These are phyloP conservation scores for Tripterygium wilfordii DNA, from an alignment of 177 flowering plant species.

Conservation along the genomic window DNA sequence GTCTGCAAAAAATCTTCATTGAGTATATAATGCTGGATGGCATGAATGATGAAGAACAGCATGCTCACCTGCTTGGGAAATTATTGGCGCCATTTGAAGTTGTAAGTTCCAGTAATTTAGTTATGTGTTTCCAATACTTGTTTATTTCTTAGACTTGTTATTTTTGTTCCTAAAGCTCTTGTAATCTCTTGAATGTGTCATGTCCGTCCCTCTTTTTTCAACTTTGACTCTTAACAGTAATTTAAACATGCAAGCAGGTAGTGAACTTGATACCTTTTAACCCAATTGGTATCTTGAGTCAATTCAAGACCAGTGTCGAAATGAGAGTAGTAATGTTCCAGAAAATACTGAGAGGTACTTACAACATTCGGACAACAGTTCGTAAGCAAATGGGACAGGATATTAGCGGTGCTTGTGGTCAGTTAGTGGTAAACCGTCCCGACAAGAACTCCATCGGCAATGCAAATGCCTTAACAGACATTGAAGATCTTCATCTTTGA, in stretches of 20 bases:
- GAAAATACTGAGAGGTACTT: slow-evolving; percentile 62
- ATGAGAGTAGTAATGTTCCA: slow-evolving; percentile 55
- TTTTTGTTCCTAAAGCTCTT: too few species aligned
- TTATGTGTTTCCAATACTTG: not conserved
- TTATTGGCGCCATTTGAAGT: slow-evolving; percentile 76
- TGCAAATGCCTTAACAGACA: slow-evolving; percentile 46
- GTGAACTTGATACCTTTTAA: slow-evolving; percentile 94
- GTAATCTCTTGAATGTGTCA: too few species aligned
- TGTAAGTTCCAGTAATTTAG: slow-evolving; percentile 54
- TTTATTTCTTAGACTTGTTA: too few species aligned
- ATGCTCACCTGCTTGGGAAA: slow-evolving; percentile 86
- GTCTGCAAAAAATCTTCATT: slow-evolving; percentile 85
- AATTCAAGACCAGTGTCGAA: slow-evolving; percentile 53
- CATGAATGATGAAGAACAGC: slow-evolving; percentile 84
- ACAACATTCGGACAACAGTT: slow-evolving; percentile 78
- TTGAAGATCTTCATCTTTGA: slow-evolving; percentile 65
- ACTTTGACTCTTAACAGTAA: too few species aligned
- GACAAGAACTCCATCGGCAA: slow-evolving; percentile 26
- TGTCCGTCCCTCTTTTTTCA: not conserved
- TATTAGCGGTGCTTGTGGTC: slow-evolving; percentile 97
- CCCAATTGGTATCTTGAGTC: slow-evolving; percentile 72
- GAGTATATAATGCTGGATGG: slow-evolving; percentile 98
- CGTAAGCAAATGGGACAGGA: slow-evolving; percentile 97
- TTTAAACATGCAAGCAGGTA: slow-evolving; percentile 43
- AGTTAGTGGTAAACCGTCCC: slow-evolving; percentile 67